Base-by-base conservation (phyloP, 2,329 filamentous ascomycete species). In the Clonostachys sp. region DNA sequence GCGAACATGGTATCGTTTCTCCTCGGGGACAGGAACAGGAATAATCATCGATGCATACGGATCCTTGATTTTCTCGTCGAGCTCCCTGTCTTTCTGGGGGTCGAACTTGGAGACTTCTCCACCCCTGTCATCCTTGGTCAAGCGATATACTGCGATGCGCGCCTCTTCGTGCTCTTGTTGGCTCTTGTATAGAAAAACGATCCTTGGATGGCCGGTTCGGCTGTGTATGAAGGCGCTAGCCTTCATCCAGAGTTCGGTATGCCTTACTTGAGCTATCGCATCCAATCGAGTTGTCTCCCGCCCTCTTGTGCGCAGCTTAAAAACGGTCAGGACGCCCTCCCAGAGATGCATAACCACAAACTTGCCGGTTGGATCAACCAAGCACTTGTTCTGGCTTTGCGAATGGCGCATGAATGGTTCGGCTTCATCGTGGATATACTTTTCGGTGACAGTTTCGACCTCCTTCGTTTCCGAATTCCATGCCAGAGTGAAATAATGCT, bases 401-500 rank as follows among this genome's bases (percentile, higher is more conserved):
- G 87, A 86, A 59, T 95, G 87, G 45, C 89, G 75, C 78, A 85
- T 80, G 51, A 82, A 76, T 36, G 72, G 76, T 57, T 84, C 80
- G 34, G 77, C 70, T 2, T 68, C 58, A 51, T 86, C 81, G 39
- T 73, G 67, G 39, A 80, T 77, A 2, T n/a, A 16, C 10, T 68
- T 57, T 58, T 76, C 70, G 55, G 77, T 71, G 18, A 77, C 61
- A 0, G 75, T 80, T 9, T 78, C 72, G 3, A 86, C 64, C 48
- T 71, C 63, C 17, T 66, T 66, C 5, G 60, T 72, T 61, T 78
- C 66, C 1, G 76, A 59, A 57, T 96, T 84, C 91, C 94, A 99
- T 14, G 78, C 83, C 17, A 96, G 67, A 2, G 90, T 95, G 65
- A 97, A 96, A 70, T 96, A 97, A 58, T 91, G 85, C 56, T 89